Percentiles rank a stretch among this genome's conserved stretches.
Evolutionary conservation across 2,329 filamentous ascomycete species (phyloP).

Genomic region (Penicillium sp.): DNA sequence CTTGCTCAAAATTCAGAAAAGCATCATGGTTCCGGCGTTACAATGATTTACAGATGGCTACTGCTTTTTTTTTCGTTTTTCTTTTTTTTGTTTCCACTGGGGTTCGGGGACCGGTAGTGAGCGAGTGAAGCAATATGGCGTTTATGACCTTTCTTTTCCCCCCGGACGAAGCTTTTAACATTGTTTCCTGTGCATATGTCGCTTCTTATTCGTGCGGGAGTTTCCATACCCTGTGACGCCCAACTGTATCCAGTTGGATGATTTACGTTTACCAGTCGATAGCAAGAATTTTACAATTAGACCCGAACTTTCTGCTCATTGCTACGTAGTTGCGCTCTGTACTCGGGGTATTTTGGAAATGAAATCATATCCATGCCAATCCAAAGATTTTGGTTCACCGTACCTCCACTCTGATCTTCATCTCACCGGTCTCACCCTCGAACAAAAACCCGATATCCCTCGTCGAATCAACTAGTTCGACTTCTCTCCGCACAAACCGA

Average conservation of each 20-base stretch:
- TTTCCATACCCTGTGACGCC: conserved; percentile 17
- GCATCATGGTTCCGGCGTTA: conserved; percentile 28
- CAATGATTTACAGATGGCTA: not conserved
- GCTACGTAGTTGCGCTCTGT: not conserved
- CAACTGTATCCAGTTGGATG: conserved; percentile 4
- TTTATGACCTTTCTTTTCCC: conserved; percentile 22
- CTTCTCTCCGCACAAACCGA: conserved; percentile 73
- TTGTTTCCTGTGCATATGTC: conserved; percentile 21
- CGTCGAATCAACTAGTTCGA: conserved; percentile 76
- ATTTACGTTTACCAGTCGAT: conserved; percentile 6
- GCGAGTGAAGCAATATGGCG: conserved; percentile 23
- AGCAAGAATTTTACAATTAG: not conserved
- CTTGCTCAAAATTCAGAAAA: conserved; percentile 15
- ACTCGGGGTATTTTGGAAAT: not conserved
- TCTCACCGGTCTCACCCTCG: conserved; percentile 63
- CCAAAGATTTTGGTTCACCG: not conserved
- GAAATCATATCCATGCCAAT: not conserved
- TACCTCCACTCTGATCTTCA: conserved; percentile 67
- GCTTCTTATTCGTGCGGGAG: conserved; percentile 9
- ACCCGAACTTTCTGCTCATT: not conserved
- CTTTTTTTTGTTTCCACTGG: conserved; percentile 9
- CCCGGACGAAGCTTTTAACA: conserved; percentile 5
- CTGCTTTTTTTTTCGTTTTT: conserved; percentile 5
- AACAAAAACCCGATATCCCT: conserved; percentile 81
- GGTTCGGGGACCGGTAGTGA: conserved; percentile 18